These are phyloP conservation scores for Mrakia gelida DNA, from an alignment of 768 basidiomycete genomes.

Conservation along the genomic window DNA sequence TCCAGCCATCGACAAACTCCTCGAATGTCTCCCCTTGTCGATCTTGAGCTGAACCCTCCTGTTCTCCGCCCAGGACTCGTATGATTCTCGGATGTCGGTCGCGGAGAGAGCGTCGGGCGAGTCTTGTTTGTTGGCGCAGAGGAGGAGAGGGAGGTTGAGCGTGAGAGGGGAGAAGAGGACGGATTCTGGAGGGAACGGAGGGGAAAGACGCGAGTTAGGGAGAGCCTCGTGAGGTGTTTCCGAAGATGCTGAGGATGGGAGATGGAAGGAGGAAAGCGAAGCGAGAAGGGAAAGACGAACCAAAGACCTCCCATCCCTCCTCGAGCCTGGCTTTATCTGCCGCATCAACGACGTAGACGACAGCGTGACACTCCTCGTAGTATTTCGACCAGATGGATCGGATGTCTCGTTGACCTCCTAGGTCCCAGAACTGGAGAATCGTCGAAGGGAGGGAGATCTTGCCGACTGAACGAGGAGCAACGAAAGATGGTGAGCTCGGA, in stretches of 20 bases:
- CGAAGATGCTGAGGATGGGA: neutral
- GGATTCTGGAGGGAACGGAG: conserved; percentile 53
- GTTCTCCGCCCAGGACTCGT: conserved; percentile 46
- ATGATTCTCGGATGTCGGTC: conserved; percentile 75
- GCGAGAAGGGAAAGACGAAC: conserved; percentile 52
- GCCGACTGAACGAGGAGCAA: conserved; percentile 59
- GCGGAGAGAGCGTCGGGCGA: conserved; percentile 72
- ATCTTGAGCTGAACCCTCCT: neutral
- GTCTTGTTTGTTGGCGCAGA: conserved; percentile 97
- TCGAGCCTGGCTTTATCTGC: conserved; percentile 76
- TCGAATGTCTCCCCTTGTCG: neutral
- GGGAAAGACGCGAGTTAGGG: neutral
- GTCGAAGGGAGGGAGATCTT: conserved; percentile 90
- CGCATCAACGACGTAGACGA: conserved; percentile 92
- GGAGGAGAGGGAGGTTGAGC: conserved; percentile 78
- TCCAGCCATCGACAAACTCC: neutral
- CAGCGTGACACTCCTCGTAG: conserved; percentile 94
- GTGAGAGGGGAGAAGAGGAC: conserved; percentile 87
- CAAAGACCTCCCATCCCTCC: conserved; percentile 97
- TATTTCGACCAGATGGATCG: conserved; percentile 88
- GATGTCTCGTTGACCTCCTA: conserved; percentile 91
- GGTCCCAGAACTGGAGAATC: conserved; percentile 92
- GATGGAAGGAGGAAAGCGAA: neutral
- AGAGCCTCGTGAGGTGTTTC: no score
- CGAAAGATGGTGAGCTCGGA: neutral